These are phyloP conservation scores for Lasiodiplodia sp. DNA, from an alignment of 2,329 filamentous ascomycete species.

Conservation along the genomic window DNA sequence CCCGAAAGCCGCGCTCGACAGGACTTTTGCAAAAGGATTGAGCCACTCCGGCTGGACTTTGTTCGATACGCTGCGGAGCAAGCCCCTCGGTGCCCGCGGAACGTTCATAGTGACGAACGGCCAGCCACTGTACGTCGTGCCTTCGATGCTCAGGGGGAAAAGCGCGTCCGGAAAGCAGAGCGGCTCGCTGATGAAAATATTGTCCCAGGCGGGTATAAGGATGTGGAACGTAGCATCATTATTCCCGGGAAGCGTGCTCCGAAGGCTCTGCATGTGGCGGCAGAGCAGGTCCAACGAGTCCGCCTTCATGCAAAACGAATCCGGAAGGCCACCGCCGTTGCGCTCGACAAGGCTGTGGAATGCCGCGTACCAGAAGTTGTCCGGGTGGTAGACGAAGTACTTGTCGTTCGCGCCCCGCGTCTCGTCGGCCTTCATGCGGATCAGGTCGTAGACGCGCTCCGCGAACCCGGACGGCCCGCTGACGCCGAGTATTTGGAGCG, in stretches of 20 bases:
- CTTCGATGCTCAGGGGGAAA: not conserved
- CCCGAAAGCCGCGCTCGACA: no score
- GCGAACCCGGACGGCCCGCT: not conserved
- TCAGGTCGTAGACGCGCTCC: not conserved
- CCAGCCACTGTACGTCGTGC: not conserved
- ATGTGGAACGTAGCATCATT: not conserved
- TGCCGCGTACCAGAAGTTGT: conserved; percentile 53
- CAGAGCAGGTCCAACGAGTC: conserved; percentile 42
- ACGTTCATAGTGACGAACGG: not conserved
- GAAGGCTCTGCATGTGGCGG: not conserved
- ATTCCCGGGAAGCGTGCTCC: not conserved
- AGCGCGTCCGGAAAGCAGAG: not conserved
- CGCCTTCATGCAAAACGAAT: conserved; percentile 50
- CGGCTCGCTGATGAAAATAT: not conserved
- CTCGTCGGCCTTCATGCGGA: not conserved
- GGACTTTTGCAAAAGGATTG: not conserved
- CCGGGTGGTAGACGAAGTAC: conserved; percentile 54
- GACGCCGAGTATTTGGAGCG: not conserved
- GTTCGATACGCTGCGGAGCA: not conserved
- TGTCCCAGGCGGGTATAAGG: not conserved
- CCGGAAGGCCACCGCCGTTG: conserved; percentile 41
- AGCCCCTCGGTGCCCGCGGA: not conserved
- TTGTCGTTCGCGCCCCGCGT: conserved; percentile 35
- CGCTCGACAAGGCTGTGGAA: conserved; percentile 50
- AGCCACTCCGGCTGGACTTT: not conserved